Conservation (phyloP, 2,329 filamentous ascomycete genomes). For the Neofusicoccum laricinum region DNA sequence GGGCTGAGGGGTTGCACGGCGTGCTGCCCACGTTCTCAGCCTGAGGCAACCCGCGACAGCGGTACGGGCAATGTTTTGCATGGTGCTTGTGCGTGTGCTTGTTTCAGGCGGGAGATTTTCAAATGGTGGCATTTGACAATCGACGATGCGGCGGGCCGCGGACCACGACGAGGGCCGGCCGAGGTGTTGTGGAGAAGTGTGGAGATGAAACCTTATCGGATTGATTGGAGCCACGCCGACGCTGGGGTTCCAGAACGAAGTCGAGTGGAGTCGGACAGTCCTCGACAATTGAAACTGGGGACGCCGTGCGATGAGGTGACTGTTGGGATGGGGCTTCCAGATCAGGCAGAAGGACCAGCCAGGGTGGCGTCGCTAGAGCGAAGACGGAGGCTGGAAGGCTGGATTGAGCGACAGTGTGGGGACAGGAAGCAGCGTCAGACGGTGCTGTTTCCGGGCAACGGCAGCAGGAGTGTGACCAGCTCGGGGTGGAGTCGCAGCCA, state of each 20-base stretch:
- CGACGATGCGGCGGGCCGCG: constrained; percentile 9
- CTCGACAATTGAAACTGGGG: constrained; percentile 3
- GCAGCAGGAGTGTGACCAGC: not conserved
- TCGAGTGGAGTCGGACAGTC: not conserved
- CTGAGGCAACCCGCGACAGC: constrained; percentile 10
- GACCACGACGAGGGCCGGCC: not conserved
- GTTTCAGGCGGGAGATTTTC: constrained; percentile 2
- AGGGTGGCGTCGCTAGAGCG: not conserved
- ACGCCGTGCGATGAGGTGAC: not conserved
- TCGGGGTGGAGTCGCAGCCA: not conserved
- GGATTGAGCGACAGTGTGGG: not conserved
- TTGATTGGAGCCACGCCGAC: constrained; percentile 9
- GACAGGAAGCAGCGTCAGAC: not conserved
- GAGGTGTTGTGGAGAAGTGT: not conserved
- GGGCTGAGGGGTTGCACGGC: constrained; percentile 3
- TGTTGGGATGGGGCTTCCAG: not conserved
- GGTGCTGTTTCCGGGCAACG: not conserved
- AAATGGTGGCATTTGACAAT: not conserved
- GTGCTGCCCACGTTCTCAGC: constrained; percentile 13
- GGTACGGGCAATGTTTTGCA: constrained; percentile 9
- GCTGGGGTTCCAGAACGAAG: constrained; percentile 5
- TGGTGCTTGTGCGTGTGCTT: constrained; percentile 6
- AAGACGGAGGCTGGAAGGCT: not conserved
- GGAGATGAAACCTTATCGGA: constrained; percentile 5
- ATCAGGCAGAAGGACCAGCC: not conserved